Evolutionary conservation across 2,329 filamentous ascomycete species (phyloP).

Genomic region (Calonectria fujianensis): DNA sequence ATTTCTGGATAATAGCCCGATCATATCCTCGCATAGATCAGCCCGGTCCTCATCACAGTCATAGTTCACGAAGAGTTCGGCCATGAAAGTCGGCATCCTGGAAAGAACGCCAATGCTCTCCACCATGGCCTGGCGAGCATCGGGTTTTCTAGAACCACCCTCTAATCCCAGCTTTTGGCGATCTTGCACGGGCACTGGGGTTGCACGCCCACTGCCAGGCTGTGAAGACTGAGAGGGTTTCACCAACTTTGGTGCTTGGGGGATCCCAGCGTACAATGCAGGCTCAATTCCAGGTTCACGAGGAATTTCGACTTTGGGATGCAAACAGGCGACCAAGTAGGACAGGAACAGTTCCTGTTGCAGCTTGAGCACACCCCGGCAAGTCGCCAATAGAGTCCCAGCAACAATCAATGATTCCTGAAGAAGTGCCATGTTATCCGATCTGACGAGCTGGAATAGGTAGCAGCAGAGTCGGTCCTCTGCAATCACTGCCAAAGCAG

Average conservation of each 20-base stretch:
- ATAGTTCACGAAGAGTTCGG: conserved; percentile 97
- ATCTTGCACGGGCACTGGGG: conserved; percentile 93
- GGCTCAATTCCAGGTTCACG: conserved; percentile 93
- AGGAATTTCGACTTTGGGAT: conserved; percentile 95
- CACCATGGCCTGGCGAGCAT: conserved; percentile 98
- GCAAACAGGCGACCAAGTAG: conserved; percentile 94
- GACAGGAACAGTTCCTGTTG: conserved; percentile 98
- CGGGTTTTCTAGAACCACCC: conserved; percentile 92
- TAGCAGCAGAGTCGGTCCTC: conserved; percentile 96
- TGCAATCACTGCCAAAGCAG: conserved; percentile 88
- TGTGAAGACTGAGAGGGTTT: conserved; percentile 83
- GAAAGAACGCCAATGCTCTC: conserved; percentile 95
- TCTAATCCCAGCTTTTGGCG: conserved; percentile 94
- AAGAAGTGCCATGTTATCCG: conserved; percentile 95
- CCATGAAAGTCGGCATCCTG: conserved; percentile 94
- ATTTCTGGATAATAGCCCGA: conserved; percentile 93
- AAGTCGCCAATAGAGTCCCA: conserved; percentile 92
- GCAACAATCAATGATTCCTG: conserved; percentile 95
- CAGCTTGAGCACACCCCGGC: conserved; percentile 91
- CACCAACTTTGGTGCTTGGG: conserved; percentile 90
- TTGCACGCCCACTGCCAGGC: conserved; percentile 85
- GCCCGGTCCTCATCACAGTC: conserved; percentile 95
- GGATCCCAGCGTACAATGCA: conserved; percentile 92
- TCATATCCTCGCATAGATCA: conserved; percentile 96
- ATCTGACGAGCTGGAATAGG: conserved; percentile 95